These are phyloP conservation scores for Typha latifolia DNA, from an alignment of 176 grass and related monocot genomes.

Conservation along the genomic window DNA sequence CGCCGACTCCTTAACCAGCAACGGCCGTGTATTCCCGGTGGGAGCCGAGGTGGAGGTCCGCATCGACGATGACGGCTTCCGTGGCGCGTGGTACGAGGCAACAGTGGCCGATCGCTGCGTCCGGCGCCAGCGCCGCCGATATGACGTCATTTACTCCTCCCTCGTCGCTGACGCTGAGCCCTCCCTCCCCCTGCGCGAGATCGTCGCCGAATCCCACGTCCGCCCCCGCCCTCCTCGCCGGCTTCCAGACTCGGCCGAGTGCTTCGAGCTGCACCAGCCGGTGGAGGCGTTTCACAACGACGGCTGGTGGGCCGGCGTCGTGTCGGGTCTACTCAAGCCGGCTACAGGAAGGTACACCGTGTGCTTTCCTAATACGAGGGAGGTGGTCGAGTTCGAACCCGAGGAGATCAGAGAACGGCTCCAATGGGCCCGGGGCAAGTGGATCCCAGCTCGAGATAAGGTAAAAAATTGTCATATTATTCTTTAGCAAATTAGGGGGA, in stretches of 20 bases:
- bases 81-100: slow-evolving; percentile 72
- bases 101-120: slow-evolving; percentile 10
- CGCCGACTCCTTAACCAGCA: too few relatives aligned
- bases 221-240: slow-evolving; percentile 21
- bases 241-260: neutral
- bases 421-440: slow-evolving; percentile 28
- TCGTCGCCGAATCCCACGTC: slow-evolving; percentile 23
- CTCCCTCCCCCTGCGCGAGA: slow-evolving; percentile 24
- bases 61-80: slow-evolving; percentile 45
- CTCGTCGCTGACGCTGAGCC: slow-evolving; percentile 33
- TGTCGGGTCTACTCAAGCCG: slow-evolving; percentile 7
- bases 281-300: slow-evolving; percentile 73
- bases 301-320: slow-evolving; percentile 67
- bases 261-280: slow-evolving; percentile 20
- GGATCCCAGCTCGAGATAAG: slow-evolving; percentile 16
- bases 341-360: slow-evolving; percentile 17
- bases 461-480: neutral
- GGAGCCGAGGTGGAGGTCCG: slow-evolving; percentile 54
- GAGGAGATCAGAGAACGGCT: slow-evolving; percentile 32
- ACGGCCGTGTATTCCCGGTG: neutral
- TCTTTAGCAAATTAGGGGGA: too few relatives aligned
- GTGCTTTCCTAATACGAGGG: slow-evolving; percentile 49
- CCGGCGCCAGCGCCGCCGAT: slow-evolving; percentile 1
- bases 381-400: slow-evolving; percentile 32
- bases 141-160: slow-evolving; percentile 30